Base-by-base conservation (phyloP, 805 yeast species). In the Wickerhamomyces chaumierensis region DNA sequence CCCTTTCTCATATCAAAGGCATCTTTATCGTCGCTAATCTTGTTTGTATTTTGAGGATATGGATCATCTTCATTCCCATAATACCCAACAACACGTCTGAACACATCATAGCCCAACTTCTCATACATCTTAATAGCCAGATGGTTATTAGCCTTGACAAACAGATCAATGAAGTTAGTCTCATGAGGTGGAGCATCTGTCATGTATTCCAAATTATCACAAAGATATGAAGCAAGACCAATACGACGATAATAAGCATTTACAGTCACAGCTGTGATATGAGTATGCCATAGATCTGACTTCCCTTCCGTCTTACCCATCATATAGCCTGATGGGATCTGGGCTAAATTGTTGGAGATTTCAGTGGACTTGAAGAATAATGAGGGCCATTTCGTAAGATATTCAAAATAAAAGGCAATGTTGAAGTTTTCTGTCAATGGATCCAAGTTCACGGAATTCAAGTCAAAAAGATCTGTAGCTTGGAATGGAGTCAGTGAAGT, bases 271-370 rank as follows among this genome's bases (percentile, higher is more conserved):
- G 98, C 97, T 0, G 97, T 86, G 36, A 92, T 87, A 57, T 92
- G 99, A 1, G 95, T 75, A 54, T 92, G 99, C 95, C 96, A 90
- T 42, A 87, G 92, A 35, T 69, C 74, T 5, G 70, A 75, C 29
- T 66, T 66, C 0, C 98, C 98, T 57, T 92, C 98, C 1, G 94
- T 79, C 57, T 92, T 92, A n/a, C 94, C 97, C 76, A 92, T 76
- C 94, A 92, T 80, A 55, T 82, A 81, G 1, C 88, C 90, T 27
- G 83, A 62, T 5, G 56, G 45, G 6, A 33, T 44, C 43, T 59
- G 57, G 0, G 65, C 59, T 13, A 63, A 52, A 45, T 72, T 78
- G 4, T 18, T 8, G 6, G 18, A 6, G 17, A 31, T 31, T 12
- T 31, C 33, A 2, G 62, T 63, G 11, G 88, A 74, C 55, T 86